Evolutionary conservation across 768 basidiomycete species (phyloP).

Genomic region (Clavaria fumosa): DNA sequence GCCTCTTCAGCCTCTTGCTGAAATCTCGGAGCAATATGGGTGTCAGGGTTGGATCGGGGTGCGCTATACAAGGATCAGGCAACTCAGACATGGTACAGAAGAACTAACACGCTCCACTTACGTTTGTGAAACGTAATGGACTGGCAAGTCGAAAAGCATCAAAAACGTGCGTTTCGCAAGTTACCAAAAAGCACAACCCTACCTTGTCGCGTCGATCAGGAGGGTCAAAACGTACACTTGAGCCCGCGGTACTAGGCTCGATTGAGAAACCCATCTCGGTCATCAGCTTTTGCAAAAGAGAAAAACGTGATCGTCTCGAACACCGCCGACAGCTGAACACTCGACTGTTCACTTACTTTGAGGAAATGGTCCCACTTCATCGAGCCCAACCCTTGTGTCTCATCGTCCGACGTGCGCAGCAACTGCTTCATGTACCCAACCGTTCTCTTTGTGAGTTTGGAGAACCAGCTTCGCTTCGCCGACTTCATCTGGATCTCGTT

Average conservation of each 20-base stretch:
- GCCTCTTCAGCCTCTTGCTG: slow-evolving; percentile 39
- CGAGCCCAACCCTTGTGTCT: slow-evolving; percentile 34
- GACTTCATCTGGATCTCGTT: slow-evolving; percentile 26
- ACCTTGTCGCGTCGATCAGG: slow-evolving; percentile 34
- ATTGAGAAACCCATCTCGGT: slow-evolving; percentile 62
- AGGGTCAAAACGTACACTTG: slow-evolving; percentile 71
- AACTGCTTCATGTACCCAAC: slow-evolving; percentile 48
- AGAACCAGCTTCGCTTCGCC: slow-evolving; percentile 40
- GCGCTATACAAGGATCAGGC: slow-evolving; percentile 28
- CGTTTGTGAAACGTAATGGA: slow-evolving; percentile 70
- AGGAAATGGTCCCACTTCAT: slow-evolving; percentile 76
- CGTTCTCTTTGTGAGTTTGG: slow-evolving; percentile 43
- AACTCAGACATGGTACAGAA: neutral
- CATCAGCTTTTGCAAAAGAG: slow-evolving; percentile 71
- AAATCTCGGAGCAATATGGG: slow-evolving; percentile 34
- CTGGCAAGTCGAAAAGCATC: too few relatives aligned
- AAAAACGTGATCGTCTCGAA: neutral
- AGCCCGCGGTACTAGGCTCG: slow-evolving; percentile 64
- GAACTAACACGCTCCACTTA: slow-evolving; percentile 17
- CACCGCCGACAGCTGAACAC: neutral
- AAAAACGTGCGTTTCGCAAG: slow-evolving; percentile 1
- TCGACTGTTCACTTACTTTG: slow-evolving; percentile 29
- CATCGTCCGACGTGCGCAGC: slow-evolving; percentile 37
- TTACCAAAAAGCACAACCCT: slow-evolving; percentile 8
- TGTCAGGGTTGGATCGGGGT: slow-evolving; percentile 54